Evolutionary conservation across 2,329 filamentous ascomycete species (phyloP).

Genomic region (Arthrobotrys entomopaga): DNA sequence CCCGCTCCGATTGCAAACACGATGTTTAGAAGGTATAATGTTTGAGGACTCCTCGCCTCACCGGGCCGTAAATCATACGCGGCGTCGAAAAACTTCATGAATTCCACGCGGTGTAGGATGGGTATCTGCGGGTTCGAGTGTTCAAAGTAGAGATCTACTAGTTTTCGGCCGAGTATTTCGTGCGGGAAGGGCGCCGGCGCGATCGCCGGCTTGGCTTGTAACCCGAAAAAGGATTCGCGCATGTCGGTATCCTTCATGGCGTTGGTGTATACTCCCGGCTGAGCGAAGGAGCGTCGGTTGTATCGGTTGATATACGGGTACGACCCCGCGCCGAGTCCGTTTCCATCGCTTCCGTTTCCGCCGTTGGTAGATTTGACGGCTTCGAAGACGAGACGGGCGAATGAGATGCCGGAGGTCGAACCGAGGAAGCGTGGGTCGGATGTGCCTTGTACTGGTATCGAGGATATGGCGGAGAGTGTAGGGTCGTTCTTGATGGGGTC

Average conservation of each 20-base stretch:
- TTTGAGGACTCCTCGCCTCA: constrained; percentile 71
- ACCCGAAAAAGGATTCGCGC: constrained; percentile 95
- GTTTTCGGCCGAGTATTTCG: constrained; percentile 74
- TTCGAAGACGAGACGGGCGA: constrained; percentile 91
- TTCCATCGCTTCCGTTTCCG: constrained; percentile 20
- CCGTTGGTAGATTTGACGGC: constrained; percentile 76
- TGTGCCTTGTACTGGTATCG: constrained; percentile 69
- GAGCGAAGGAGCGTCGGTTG: constrained; percentile 61
- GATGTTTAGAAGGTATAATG: constrained; percentile 91
- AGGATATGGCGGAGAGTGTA: constrained; percentile 55
- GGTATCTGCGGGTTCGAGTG: constrained; percentile 96
- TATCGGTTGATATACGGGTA: constrained; percentile 63
- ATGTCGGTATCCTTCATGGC: constrained; percentile 76
- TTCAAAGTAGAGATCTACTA: constrained; percentile 90
- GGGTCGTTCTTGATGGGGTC: constrained; percentile 60
- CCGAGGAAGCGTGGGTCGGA: constrained; percentile 82
- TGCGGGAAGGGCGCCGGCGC: constrained; percentile 85
- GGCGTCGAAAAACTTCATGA: constrained; percentile 85
- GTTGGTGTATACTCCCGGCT: constrained; percentile 60
- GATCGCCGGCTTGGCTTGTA: constrained; percentile 89
- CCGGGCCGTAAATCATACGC: constrained; percentile 74
- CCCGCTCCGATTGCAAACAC: constrained; percentile 95
- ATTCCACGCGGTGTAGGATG: constrained; percentile 86
- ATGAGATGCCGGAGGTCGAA: constrained; percentile 89
- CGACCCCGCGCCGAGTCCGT: constrained; percentile 22